A percentile compares a stretch with the other conserved stretches of the same genome.
These are phyloP conservation scores for Kluyveromyces sp. DNA, from an alignment of 1,139 yeast genomes.

Conservation along the genomic window DNA sequence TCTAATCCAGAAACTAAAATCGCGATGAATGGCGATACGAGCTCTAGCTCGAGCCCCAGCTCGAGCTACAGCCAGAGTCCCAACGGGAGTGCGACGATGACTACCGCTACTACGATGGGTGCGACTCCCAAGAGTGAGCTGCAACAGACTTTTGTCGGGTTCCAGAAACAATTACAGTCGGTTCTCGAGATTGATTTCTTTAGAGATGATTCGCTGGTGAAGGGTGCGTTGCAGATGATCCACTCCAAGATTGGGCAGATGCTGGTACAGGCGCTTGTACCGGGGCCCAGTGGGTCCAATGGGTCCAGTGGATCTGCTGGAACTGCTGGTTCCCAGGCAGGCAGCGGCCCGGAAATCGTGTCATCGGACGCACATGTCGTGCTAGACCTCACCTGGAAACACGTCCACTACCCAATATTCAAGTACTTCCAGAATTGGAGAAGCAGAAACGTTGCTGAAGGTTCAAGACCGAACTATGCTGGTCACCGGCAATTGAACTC, in stretches of 20 bases:
- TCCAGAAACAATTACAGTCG: slow-evolving; percentile 1
- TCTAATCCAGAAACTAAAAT: too few relatives aligned
- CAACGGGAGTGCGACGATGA: too few relatives aligned
- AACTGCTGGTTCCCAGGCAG: slow-evolving; percentile 4
- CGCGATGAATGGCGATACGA: too few relatives aligned
- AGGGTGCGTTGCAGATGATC: slow-evolving; percentile 24
- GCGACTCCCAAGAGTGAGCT: not conserved
- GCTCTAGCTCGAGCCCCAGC: too few relatives aligned
- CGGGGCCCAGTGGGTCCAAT: slow-evolving; percentile 10
- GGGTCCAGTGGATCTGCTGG: slow-evolving; percentile 1
- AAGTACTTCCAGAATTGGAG: slow-evolving; percentile 37
- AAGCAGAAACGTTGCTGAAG: slow-evolving; percentile 14
- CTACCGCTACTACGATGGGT: not conserved
- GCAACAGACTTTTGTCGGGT: slow-evolving; percentile 1
- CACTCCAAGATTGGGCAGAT: slow-evolving; percentile 19
- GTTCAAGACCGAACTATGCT: slow-evolving; percentile 29
- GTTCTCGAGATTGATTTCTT: slow-evolving; percentile 5
- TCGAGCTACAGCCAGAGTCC: too few relatives aligned
- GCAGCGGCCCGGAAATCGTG: not conserved
- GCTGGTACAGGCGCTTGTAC: slow-evolving; percentile 1
- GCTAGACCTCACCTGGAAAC: slow-evolving; percentile 49
- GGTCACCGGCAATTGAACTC: slow-evolving; percentile 53
- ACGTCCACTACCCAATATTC: slow-evolving; percentile 56
- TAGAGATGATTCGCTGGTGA: slow-evolving; percentile 21
- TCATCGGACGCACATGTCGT: slow-evolving; percentile 10